These are phyloP conservation scores for Penicillium palitans DNA, from an alignment of 2,329 filamentous ascomycete species.

Conservation along the genomic window DNA sequence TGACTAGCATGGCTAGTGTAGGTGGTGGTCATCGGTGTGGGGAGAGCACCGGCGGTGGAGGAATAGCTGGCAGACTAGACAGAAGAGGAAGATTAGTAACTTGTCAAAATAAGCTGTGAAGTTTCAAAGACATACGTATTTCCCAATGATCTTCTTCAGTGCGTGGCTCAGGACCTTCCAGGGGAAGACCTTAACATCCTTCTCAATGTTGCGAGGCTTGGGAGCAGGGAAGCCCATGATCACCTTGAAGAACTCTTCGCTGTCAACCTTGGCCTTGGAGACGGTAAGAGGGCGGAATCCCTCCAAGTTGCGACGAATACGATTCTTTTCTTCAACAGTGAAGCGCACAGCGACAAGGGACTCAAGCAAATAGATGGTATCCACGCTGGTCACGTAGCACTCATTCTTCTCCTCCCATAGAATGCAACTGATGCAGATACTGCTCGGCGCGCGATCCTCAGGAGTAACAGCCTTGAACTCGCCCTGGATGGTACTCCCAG, in stretches of 20 bases:
- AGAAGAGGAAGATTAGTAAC: constrained; percentile 21
- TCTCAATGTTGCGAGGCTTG: constrained; percentile 96
- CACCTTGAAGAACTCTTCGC: constrained; percentile 96
- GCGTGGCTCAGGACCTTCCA: constrained; percentile 88
- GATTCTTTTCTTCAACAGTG: constrained; percentile 97
- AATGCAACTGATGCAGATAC: constrained; percentile 96
- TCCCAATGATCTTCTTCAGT: constrained; percentile 96
- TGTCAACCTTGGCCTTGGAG: constrained; percentile 87
- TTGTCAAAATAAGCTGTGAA: constrained; percentile 3
- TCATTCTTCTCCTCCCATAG: constrained; percentile 91
- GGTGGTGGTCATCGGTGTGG: constrained; percentile 39
- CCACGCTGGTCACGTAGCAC: constrained; percentile 92
- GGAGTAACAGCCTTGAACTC: constrained; percentile 76
- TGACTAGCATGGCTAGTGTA: constrained; percentile 36
- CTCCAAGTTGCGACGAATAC: constrained; percentile 92
- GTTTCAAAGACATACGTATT: constrained; percentile 68
- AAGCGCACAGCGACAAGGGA: constrained; percentile 84
- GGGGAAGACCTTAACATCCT: constrained; percentile 97
- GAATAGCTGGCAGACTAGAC: constrained; percentile 66
- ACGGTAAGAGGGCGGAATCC: constrained; percentile 91
- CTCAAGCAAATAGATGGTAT: constrained; percentile 93
- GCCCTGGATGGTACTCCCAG: constrained; percentile 76
- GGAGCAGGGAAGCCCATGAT: constrained; percentile 97
- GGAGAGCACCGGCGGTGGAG: constrained; percentile 57
- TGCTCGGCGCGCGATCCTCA: constrained; percentile 77